Evolutionary conservation across 352 stramenopile species (phyloP), one percentile per base, ranked within the genome.

Genomic region (Phytophthora citricola): DNA sequence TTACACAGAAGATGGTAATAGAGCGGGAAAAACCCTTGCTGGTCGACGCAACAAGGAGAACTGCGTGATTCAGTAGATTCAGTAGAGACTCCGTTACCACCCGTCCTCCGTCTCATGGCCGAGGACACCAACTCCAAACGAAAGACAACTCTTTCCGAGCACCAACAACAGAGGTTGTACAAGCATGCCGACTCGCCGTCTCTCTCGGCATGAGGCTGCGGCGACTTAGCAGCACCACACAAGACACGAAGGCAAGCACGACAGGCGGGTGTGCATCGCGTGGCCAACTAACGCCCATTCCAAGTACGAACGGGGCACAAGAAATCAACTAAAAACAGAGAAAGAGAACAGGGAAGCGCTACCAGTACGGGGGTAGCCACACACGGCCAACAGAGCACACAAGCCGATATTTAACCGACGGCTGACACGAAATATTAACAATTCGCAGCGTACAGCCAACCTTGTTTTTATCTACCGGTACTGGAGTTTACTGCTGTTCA

Each of bases 21-120:
- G 85, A 93, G 63, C 88, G 86, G 46, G 85, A 93, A 49, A 90
- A 60, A 88, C 82, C 51, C 73, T 92, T 36, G 75, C 74, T 36
- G 81, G 83, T 22, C 76, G 83, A 46, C 81, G 85, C 44, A 90
- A 81, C 69, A 93, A 93, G 61, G 85, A 93, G 45, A 93, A 93
- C 70, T 93, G 85, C 65, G 66, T 84, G n/a, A 79, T 93, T 64
- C 79, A 88, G 57, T 88, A 88, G n/a, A 79, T 93, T 64, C 79
- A 88, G 57, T 88, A 88, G 62, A 44, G 44, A 47, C 36, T 49
- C 17, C 34, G 24, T 12, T 8, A 27, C 44, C 31, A 24, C 51
- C 38, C 29, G 6, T 62, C 32, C 22, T 31, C 32, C 43, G 22
- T 36, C 31, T 14, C 31, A 36, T 4, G 31, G 15, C 39, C 29